phyloP scores from a whole-genome alignment of 2,329 filamentous ascomycete genomes.

The Hymenotorrendiella dingleyae region DNA sequence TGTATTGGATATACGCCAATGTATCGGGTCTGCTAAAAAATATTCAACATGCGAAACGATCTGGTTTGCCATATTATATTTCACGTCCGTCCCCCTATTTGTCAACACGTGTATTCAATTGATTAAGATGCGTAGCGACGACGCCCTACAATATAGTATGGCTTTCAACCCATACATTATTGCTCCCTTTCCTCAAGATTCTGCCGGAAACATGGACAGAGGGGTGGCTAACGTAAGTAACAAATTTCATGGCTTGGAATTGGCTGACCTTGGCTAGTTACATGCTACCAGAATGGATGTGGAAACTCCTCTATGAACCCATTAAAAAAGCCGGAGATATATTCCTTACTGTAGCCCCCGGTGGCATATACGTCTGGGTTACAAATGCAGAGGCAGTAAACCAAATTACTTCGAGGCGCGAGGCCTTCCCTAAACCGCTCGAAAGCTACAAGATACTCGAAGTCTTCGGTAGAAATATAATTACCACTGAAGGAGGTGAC shows the following conservation, averaged over 20 bases:
- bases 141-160: constrained; percentile 47
- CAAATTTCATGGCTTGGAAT: background rate
- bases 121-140: constrained; percentile 34
- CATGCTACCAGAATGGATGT: constrained; percentile 55
- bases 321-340: constrained; percentile 57
- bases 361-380: constrained; percentile 46
- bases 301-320: constrained; percentile 46
- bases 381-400: constrained; percentile 59
- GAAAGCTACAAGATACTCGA: constrained; percentile 53
- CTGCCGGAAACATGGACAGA: constrained; percentile 52
- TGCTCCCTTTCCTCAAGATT: constrained; percentile 47
- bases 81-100: constrained; percentile 40
- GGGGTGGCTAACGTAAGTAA: constrained; percentile 52
- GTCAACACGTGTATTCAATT: background rate
- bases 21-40: constrained; percentile 36
- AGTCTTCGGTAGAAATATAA: constrained; percentile 65
- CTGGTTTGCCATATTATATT: constrained; percentile 47
- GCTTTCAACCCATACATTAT: constrained; percentile 49
- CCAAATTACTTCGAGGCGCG: constrained; percentile 59
- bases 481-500: constrained; percentile 60
- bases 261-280: constrained; percentile 35
- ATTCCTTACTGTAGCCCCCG: constrained; percentile 59
- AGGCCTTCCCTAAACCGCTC: constrained; percentile 66
- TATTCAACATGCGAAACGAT: constrained; percentile 44
- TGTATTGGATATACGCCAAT: constrained; percentile 21